phyloP scores from a whole-genome alignment of 108 stramenopile genomes.

The Skeletonema grethae region DNA sequence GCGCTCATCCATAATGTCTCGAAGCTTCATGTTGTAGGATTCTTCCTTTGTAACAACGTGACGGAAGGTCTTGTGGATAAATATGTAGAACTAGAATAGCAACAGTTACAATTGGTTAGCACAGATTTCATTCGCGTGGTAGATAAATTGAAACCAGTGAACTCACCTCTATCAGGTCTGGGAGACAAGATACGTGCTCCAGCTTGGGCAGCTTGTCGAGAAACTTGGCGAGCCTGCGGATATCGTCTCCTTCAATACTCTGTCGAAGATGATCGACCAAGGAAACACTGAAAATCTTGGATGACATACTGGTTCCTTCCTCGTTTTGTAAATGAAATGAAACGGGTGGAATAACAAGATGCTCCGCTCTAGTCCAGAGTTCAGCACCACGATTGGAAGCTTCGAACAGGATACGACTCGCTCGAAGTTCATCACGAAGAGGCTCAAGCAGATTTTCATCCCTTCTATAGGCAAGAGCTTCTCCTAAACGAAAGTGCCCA shows the following conservation, averaged over 20 bases:
- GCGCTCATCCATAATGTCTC: constrained; percentile 25
- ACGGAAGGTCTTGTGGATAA: constrained; percentile 28
- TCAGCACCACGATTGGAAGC: constrained; percentile 19
- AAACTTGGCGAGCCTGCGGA: constrained; percentile 7
- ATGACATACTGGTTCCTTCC: neutral
- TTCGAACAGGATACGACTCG: constrained; percentile 6
- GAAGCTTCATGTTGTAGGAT: constrained; percentile 19
- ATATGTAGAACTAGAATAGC: constrained; percentile 23
- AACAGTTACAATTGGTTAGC: neutral
- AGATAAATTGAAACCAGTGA: neutral
- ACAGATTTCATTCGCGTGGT: neutral
- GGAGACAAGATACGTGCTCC: constrained; percentile 23
- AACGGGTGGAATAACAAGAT: constrained; percentile 3
- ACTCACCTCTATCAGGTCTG: constrained; percentile 40
- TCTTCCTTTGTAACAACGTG: constrained; percentile 22
- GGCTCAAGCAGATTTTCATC: constrained; percentile 9
- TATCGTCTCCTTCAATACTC: neutral
- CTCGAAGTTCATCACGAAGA: constrained; percentile 10
- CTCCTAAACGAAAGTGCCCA: neutral
- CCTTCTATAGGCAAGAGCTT: constrained; percentile 19
- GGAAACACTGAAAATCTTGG: constrained; percentile 2
- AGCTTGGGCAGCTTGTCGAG: constrained; percentile 8
- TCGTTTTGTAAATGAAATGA: constrained; percentile 12
- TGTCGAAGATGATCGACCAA: constrained; percentile 6
- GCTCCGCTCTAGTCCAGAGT: constrained; percentile 21